Evolutionary conservation across 129 eudicot genomes (phyloP), one percentile per base, ranked within the genome.

Genomic region (Tagetes patula): DNA sequence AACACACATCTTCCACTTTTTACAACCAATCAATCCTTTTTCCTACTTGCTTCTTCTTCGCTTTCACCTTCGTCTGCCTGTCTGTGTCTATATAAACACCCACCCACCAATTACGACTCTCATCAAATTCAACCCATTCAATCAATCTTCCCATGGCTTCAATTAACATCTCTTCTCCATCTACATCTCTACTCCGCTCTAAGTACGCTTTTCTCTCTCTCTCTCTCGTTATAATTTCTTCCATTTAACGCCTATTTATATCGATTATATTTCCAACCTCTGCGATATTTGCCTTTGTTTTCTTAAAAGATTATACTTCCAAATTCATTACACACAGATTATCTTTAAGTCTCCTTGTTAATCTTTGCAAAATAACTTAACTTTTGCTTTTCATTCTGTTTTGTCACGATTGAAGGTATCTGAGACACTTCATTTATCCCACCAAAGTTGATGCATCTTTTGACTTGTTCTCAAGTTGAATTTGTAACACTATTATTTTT

Each of bases 151-250:
- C 37, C 4, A 13, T 87, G 96, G 94, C 94, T 77, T 85, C 96
- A 45, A 75, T 90, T 34, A 83, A 80, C 37, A 77, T 83, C 59
- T 87, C 91, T 77, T 81, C 87, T 80, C 76, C 88, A 9, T 85
- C 96, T 67, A 90, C 89, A 32, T 63, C 91, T 75, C 69, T 85
- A 31, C 72, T 89, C 49, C 85, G 79, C 73, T 72, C 94, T 38
- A 77, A 79, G 96, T 90, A 68, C 83, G 73, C 3, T n/a, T 33
- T 78, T 70, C 9, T n/a, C 2, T 0, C 20, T 2, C 37, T 9
- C 11, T 14, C 20, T 60, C 46, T 70, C 20, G 4, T 47, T 20
- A 20, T 20, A 20, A 20, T 48, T 48, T 33, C 45, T 77, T 70
- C 54, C 4, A 0, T 45, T 50, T 33, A 61, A 69, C 73, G 73